A percentile compares a stretch with the other conserved stretches of the same genome.
phyloP scores from a whole-genome alignment of 306 rosid species.

The Inga laurina region DNA sequence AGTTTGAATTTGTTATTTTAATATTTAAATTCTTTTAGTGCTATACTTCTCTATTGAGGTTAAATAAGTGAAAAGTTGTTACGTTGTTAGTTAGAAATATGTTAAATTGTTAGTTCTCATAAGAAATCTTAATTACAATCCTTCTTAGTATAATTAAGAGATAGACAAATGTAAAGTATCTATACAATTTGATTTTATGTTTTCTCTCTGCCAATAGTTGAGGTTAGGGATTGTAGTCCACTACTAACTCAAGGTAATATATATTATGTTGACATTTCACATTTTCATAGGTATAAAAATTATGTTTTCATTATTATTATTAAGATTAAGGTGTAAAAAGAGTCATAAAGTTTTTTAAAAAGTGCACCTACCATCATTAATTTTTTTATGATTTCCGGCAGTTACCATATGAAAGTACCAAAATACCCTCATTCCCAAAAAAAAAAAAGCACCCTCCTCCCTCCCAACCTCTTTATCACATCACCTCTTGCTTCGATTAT shows the following conservation, averaged over 20 bases:
- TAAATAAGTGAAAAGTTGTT: neutral
- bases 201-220: too few species aligned
- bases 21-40: neutral
- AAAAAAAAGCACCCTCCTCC: too few species aligned
- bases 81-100: neutral
- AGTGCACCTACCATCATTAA: too few species aligned
- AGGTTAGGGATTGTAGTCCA: neutral
- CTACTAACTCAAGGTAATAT: neutral
- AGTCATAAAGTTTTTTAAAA: too few species aligned
- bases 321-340: too few species aligned
- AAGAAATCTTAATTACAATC: neutral
- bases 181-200: neutral
- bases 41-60: neutral
- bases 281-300: neutral
- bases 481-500: too few species aligned
- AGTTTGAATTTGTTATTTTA: too few species aligned
- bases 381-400: too few species aligned
- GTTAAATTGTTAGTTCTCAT: neutral
- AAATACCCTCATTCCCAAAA: too few species aligned
- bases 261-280: neutral
- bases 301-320: neutral
- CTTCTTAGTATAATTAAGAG: neutral
- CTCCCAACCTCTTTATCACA: too few species aligned
- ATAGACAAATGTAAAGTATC: neutral
- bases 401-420: too few species aligned